phyloP scores from a whole-genome alignment of 2,329 filamentous ascomycete genomes.

The Hymenoscyphus repandus region DNA sequence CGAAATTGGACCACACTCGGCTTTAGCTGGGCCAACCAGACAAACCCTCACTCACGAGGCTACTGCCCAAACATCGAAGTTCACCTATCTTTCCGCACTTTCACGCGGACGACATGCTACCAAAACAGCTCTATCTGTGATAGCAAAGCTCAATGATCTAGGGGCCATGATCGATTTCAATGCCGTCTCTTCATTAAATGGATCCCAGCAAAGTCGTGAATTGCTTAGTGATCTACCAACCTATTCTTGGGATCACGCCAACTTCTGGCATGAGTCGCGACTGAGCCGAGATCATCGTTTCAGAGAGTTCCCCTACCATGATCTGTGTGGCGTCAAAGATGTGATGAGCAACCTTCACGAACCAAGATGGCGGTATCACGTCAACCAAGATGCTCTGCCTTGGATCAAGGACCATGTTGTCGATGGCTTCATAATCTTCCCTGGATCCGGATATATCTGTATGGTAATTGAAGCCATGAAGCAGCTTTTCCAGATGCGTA shows the following conservation, averaged over 20 bases:
- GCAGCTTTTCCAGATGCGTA: slow-evolving; percentile 27
- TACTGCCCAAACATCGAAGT: no score
- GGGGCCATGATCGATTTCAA: neutral
- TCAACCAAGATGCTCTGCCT: slow-evolving; percentile 19
- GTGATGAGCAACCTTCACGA: slow-evolving; percentile 18
- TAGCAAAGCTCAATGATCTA: neutral
- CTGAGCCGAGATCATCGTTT: slow-evolving; percentile 41
- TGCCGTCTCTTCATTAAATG: neutral
- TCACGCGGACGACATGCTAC: neutral
- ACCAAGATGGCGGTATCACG: slow-evolving; percentile 27
- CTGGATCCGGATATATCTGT: slow-evolving; percentile 25
- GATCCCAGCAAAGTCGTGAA: slow-evolving; percentile 23
- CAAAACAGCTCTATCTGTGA: no score
- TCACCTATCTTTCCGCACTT: neutral
- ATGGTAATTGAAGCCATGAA: slow-evolving; percentile 14
- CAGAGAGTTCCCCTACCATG: slow-evolving; percentile 38
- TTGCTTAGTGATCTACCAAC: slow-evolving; percentile 37
- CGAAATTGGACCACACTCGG: slow-evolving; percentile 15
- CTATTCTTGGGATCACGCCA: slow-evolving; percentile 49
- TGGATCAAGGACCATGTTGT: slow-evolving; percentile 30
- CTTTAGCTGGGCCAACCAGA: neutral
- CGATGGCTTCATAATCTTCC: slow-evolving; percentile 21
- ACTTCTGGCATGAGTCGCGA: slow-evolving; percentile 48
- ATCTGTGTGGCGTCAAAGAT: slow-evolving; percentile 23
- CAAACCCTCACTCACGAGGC: neutral